A percentile compares a stretch with the other conserved stretches of the same genome.
These are phyloP conservation scores for Euphorbia schlechtendalii DNA, from an alignment of 441 rosid species.

Conservation along the genomic window DNA sequence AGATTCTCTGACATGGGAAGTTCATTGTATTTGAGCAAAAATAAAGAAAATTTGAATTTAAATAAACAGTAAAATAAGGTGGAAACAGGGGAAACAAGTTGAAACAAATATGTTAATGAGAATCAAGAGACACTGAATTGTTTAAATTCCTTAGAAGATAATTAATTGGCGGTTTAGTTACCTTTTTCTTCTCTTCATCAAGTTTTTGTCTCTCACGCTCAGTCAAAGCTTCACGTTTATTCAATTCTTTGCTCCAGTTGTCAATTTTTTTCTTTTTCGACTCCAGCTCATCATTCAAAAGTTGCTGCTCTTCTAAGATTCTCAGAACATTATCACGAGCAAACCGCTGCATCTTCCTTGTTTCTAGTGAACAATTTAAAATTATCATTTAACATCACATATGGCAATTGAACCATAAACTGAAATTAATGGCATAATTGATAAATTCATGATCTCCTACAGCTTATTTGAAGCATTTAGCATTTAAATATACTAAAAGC, in stretches of 20 bases:
- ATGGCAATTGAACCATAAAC: not conserved
- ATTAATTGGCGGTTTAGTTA: constrained; percentile 13
- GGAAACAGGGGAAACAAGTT: not conserved
- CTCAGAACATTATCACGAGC: constrained; percentile 51
- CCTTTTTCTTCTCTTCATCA: constrained; percentile 76
- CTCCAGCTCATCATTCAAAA: constrained; percentile 52
- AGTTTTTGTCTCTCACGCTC: constrained; percentile 79
- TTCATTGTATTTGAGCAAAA: not conserved
- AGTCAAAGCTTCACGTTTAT: constrained; percentile 66
- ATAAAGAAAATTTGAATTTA: not conserved
- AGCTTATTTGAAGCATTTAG: not conserved
- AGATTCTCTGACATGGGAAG: constrained; percentile 7
- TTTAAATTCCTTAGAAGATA: not conserved
- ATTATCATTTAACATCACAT: not conserved
- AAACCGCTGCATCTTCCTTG: constrained; percentile 59
- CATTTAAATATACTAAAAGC: not conserved
- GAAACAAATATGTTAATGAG: not conserved
- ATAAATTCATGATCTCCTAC: not conserved
- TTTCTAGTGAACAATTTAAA: constrained; percentile 41
- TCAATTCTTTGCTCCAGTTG: constrained; percentile 47
- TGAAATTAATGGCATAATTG: not conserved
- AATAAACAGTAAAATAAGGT: not conserved
- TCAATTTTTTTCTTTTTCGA: constrained; percentile 48
- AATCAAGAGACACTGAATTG: not conserved
- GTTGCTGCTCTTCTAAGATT: constrained; percentile 60